Conservation (phyloP, 179 eudicot species). For the Spergularia azorica region DNA sequence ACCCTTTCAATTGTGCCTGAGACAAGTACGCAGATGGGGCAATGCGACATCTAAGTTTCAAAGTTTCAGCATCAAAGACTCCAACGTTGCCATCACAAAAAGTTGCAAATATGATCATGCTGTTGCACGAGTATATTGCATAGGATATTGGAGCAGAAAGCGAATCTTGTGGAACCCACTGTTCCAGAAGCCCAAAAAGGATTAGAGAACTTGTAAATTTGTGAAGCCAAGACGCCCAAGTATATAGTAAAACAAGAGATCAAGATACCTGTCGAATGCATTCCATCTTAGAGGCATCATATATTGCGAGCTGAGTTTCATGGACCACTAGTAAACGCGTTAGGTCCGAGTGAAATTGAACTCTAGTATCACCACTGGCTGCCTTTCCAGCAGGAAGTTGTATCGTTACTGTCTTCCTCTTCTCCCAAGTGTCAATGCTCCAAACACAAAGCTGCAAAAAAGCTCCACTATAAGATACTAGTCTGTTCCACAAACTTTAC, state of each 20-base stretch:
- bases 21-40: slow-evolving; percentile 67
- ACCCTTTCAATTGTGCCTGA: slow-evolving; percentile 68
- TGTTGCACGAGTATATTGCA: slow-evolving; percentile 89
- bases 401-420: slow-evolving; percentile 56
- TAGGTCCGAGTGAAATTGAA: slow-evolving; percentile 88
- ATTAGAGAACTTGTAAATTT: not conserved
- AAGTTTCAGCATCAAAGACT: slow-evolving; percentile 72
- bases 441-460: slow-evolving; percentile 69
- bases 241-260: not conserved
- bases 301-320: slow-evolving; percentile 87
- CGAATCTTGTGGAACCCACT: slow-evolving; percentile 91
- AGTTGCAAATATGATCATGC: slow-evolving; percentile 75
- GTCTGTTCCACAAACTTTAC: too few species aligned
- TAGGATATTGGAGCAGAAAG: slow-evolving; percentile 76
- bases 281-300: slow-evolving; percentile 91
- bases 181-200: slow-evolving; percentile 20
- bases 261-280: slow-evolving; percentile 71
- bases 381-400: slow-evolving; percentile 87
- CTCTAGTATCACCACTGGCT: slow-evolving; percentile 75
- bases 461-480: slow-evolving; percentile 7
- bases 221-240: not conserved
- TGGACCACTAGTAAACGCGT: slow-evolving; percentile 80
- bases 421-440: slow-evolving; percentile 95
- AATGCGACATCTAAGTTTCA: slow-evolving; percentile 72
- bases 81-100: slow-evolving; percentile 80